Evolutionary conservation across 1,284 basidiomycete species (phyloP), one percentile per base, ranked within the genome.

Genomic region (Naganishia liquefaciens): DNA sequence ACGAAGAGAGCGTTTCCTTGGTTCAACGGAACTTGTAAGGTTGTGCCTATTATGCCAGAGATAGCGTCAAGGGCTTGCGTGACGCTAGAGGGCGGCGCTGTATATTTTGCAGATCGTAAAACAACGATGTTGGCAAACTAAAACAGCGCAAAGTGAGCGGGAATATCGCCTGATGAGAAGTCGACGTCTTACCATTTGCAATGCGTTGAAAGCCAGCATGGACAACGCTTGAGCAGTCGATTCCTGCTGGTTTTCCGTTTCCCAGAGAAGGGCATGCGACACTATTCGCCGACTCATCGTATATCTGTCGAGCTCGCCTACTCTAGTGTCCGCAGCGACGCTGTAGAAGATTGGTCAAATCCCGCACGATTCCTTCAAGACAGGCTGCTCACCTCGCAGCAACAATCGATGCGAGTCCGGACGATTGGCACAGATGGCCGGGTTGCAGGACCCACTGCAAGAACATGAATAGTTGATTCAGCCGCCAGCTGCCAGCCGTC

Each of bases 301-400:
- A 60, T 60, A 50, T 39, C 57, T 47, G 33, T 60, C 57, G 33
- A 60, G 23, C 39, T 60, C 57, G 30, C 57, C 57, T 15, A 60
- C 46, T 50, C 39, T 30, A 1, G 57, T 47, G 7, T 40, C 44
- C 13, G 57, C 9, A 27, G 46, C 23, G n/a, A 60, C 25, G n/a
- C 57, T 60, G 33, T 19, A 27, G 11, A 25, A 27, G 2, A 19
- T 17, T 11, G 21, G 10, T 40, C 11, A 40, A 42, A 1, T n/a
- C 4, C 5, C n/a, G 46, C 17, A 21, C 44, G 51, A 15, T 25
- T 11, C 27, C 28, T 58, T 27, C 7, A 30, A 37, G 10, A 19
- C 15, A 6, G 30, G n/a, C 3, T 21, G 28, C 57, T 39, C 47
- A 60, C 57, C 57, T 60, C 11, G 57, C 46, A 19, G 33, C 57